Percentiles rank a stretch among this genome's conserved stretches.
Evolutionary conservation across 495 filamentous ascomycete genomes (phyloP).

Genomic region (Aspergillus avenaceus): DNA sequence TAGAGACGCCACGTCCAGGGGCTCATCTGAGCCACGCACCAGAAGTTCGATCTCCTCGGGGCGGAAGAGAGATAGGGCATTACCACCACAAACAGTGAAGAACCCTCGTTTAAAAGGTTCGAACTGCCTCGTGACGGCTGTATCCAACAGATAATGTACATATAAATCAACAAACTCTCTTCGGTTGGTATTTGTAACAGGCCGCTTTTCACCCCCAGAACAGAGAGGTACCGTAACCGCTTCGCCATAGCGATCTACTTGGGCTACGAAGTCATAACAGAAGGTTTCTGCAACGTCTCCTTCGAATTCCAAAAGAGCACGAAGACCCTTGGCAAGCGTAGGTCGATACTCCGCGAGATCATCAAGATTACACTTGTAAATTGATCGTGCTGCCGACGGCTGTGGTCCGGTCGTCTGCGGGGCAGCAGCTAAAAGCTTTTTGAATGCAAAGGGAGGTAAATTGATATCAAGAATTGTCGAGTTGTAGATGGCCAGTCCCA

Average conservation of each 20-base stretch:
- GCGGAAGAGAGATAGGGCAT: slow-evolving; percentile 85
- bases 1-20: slow-evolving; percentile 72
- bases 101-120: slow-evolving; percentile 96
- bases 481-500: slow-evolving; percentile 94
- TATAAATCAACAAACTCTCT: slow-evolving; percentile 88
- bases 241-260: slow-evolving; percentile 74
- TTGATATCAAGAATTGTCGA: slow-evolving; percentile 91
- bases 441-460: slow-evolving; percentile 88
- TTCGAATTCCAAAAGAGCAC: slow-evolving; percentile 74
- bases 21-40: slow-evolving; percentile 81
- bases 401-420: slow-evolving; percentile 50
- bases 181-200: slow-evolving; percentile 82
- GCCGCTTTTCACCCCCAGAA: slow-evolving; percentile 64
- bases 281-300: slow-evolving; percentile 82
- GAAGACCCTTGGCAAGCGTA: slow-evolving; percentile 69
- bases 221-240: slow-evolving; percentile 64
- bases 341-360: slow-evolving; percentile 86
- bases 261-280: slow-evolving; percentile 77
- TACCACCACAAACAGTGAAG: slow-evolving; percentile 88
- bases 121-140: slow-evolving; percentile 74
- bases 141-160: slow-evolving; percentile 76
- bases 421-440: slow-evolving; percentile 75
- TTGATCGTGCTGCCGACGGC: slow-evolving; percentile 52
- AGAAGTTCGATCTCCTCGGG: slow-evolving; percentile 92
- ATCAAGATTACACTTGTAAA: slow-evolving; percentile 69